Conservation (phyloP, 345 rosid species). For the Eucalyptus curtisii region DNA sequence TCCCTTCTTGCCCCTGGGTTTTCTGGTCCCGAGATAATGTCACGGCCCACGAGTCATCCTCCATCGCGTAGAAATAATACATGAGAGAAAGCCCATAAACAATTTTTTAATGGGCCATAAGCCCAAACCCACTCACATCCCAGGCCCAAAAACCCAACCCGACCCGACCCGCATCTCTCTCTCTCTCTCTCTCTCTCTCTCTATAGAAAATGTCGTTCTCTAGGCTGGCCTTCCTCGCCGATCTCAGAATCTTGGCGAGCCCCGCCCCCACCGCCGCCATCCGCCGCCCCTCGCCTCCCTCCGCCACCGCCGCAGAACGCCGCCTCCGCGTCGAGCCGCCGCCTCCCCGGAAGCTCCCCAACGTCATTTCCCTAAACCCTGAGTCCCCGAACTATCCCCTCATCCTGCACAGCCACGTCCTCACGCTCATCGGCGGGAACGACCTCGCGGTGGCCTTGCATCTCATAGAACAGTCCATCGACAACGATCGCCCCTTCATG, state of each 20-base stretch:
- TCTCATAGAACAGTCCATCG: conserved; percentile 71
- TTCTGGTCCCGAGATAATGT: background rate
- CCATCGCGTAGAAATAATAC: background rate
- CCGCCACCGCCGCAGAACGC: conserved; percentile 30
- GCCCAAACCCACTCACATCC: no score
- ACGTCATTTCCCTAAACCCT: conserved; percentile 43
- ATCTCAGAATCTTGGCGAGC: conserved; percentile 22
- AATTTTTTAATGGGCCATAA: background rate
- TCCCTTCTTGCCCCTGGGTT: no score
- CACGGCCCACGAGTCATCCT: background rate
- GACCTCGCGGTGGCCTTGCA: conserved; percentile 78
- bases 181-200: background rate
- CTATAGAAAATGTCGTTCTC: conserved; percentile 33
- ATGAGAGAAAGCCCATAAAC: background rate
- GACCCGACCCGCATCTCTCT: no score
- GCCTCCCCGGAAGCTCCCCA: conserved; percentile 35
- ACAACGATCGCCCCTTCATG: conserved; percentile 82
- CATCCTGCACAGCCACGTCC: conserved; percentile 63
- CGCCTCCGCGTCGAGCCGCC: conserved; percentile 71
- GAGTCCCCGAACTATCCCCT: conserved; percentile 76
- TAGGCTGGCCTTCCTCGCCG: conserved; percentile 32
- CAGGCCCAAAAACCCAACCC: background rate
- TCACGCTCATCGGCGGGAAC: conserved; percentile 53
- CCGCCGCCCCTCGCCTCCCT: conserved; percentile 7
- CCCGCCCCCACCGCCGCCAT: no score